These are phyloP conservation scores for Hypomontagnella submonticulosa DNA, from an alignment of 495 filamentous ascomycete genomes.

Conservation along the genomic window DNA sequence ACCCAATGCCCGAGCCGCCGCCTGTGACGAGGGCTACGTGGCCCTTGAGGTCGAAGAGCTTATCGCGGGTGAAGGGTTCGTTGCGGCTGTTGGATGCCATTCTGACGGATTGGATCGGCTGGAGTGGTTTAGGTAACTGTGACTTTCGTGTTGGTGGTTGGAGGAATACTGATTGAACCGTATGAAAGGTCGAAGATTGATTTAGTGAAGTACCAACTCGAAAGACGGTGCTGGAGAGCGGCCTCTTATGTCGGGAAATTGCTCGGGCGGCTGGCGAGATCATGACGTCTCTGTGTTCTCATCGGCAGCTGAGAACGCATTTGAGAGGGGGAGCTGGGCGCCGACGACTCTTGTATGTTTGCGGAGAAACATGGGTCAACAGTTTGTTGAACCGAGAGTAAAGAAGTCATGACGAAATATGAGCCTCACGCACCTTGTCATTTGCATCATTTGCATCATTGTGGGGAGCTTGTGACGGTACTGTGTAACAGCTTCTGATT, in stretches of 20 bases:
- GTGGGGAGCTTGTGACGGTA: slow-evolving; percentile 19
- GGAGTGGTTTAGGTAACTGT: slow-evolving; percentile 2
- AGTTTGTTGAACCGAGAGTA: neutral
- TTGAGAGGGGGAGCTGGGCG: neutral
- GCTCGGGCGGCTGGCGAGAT: slow-evolving; percentile 38
- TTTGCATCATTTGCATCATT: slow-evolving; percentile 36
- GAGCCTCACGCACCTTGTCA: slow-evolving; percentile 3
- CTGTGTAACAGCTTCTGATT: neutral
- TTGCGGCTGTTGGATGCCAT: slow-evolving; percentile 61
- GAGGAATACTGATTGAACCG: neutral
- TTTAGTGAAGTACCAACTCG: slow-evolving; percentile 18
- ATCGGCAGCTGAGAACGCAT: slow-evolving; percentile 21
- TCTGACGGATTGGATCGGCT: slow-evolving; percentile 39
- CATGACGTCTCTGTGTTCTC: slow-evolving; percentile 39
- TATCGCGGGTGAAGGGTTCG: slow-evolving; percentile 60
- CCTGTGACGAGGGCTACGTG: slow-evolving; percentile 73
- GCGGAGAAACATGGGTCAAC: neutral
- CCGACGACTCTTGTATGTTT: slow-evolving; percentile 17
- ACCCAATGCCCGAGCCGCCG: slow-evolving; percentile 70
- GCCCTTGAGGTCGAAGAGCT: slow-evolving; percentile 70
- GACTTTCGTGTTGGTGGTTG: neutral
- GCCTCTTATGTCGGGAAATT: slow-evolving; percentile 27
- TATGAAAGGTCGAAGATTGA: neutral
- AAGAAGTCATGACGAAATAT: slow-evolving; percentile 33
- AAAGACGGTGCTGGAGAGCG: slow-evolving; percentile 9